Evolutionary conservation across 148 eudicot species (phyloP).

Genomic region (Vaccinium myrtillus): DNA sequence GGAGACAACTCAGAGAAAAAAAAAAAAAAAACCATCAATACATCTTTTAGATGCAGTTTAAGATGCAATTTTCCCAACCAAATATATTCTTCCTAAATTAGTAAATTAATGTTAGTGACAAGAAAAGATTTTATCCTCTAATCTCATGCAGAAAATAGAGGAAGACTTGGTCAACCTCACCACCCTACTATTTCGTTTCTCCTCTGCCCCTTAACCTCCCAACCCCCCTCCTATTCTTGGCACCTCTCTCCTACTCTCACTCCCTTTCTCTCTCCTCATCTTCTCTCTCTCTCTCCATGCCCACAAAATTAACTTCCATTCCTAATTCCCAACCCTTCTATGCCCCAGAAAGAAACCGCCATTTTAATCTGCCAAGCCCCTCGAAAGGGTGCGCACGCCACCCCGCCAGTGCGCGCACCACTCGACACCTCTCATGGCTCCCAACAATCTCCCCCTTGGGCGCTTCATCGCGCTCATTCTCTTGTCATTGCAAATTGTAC

Average conservation of each 20-base stretch:
- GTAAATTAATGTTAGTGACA: not conserved
- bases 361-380: not conserved
- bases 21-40: not conserved
- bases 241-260: constrained; percentile 15
- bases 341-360: not conserved
- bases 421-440: not conserved
- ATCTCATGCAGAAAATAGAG: not conserved
- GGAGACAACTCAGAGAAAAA: not conserved
- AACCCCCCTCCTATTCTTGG: not conserved
- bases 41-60: not conserved
- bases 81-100: not conserved
- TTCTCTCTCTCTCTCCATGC: constrained; percentile 16
- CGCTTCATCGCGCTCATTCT: not conserved
- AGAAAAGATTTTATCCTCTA: not conserved
- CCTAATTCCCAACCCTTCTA: not conserved
- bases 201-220: not conserved
- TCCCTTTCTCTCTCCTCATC: not conserved
- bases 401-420: constrained; percentile 11
- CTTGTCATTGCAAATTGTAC: not conserved
- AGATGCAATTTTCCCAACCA: not conserved
- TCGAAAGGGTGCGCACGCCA: constrained; percentile 18
- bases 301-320: not conserved
- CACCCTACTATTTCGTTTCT: constrained; percentile 1
- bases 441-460: not conserved
- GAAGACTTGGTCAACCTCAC: not conserved